Base-by-base conservation (phyloP, 208 protist species). In the Wallacemonas sp. region DNA sequence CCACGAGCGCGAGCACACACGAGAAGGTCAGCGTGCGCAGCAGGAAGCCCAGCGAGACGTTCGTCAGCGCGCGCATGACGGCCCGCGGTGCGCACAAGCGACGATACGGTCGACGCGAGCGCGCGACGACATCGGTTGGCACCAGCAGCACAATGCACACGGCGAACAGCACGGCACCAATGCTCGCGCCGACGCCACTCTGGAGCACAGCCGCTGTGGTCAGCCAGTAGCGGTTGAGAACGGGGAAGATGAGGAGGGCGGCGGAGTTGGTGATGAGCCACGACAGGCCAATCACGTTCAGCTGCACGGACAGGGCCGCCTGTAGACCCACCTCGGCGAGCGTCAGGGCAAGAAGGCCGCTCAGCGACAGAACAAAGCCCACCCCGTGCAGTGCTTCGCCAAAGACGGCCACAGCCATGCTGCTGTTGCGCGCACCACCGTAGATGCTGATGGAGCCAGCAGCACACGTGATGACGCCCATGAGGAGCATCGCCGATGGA, bases 321-420 rank as follows among this genome's bases (percentile, higher is more conserved):
- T 49, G 67, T 3, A 82, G 54, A 28, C 77, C 77, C 18, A 77
- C 67, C 64, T 77, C 72, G 1, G 77, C 68, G 18, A 76, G 59
- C 3, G 66, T 48, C 14, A 76, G 39, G 1, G 28, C 54, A 48
- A 71, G 45, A 8, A 81, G n/a, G n/a, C 65, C 61, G 18, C 39
- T 48, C 23, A 76, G 45, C 38, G 74, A 18, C 8, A 76, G n/a
- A 8, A 71, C 75, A 32, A 68, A 52, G 14, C 75, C 75, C 11
- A 68, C 61, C 8, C 75, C 75, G 49, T 81, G 76, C 61, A 63
- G 41, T 32, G 55, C 31, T 46, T 70, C 33, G 36, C 70, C 65
- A 18, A 72, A 59, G 12, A 59, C 52, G 31, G 52, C 52, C 3
- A 59, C 29, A 10, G 31, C 4, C 14, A 59, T 59, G 16, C 29